Evolutionary conservation across 2,329 filamentous ascomycete genomes (phyloP).

Genomic region (Didymella lethalis): DNA sequence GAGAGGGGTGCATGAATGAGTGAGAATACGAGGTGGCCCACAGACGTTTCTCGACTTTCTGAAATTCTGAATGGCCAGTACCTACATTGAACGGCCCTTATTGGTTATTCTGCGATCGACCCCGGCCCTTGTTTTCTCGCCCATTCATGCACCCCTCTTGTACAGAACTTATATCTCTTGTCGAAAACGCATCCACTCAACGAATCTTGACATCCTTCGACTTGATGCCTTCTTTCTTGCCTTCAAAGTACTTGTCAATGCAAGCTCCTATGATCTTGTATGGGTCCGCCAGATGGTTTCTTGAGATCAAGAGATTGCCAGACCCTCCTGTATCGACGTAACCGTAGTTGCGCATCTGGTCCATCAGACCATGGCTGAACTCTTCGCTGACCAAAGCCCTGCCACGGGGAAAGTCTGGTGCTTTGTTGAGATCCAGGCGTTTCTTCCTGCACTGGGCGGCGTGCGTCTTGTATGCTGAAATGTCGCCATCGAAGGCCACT

Average conservation of each 20-base stretch:
- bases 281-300: conserved; percentile 5
- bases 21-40: too few relatives aligned
- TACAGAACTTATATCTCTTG: not conserved
- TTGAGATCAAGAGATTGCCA: conserved; percentile 22
- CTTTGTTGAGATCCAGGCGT: not conserved
- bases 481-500: not conserved
- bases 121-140: too few relatives aligned
- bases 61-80: too few relatives aligned
- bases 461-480: not conserved
- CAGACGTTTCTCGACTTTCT: too few relatives aligned
- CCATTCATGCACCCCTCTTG: too few relatives aligned
- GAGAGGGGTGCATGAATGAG: too few relatives aligned
- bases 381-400: conserved; percentile 38
- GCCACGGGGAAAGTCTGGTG: not conserved
- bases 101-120: too few relatives aligned
- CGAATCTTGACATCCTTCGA: not conserved
- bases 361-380: conserved; percentile 33
- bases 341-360: conserved; percentile 23
- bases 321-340: conserved; percentile 20
- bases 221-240: not conserved
- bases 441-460: not conserved
- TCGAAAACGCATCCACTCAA: not conserved
- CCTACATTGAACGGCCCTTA: too few relatives aligned
- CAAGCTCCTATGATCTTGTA: conserved; percentile 2
- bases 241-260: not conserved